Evolutionary conservation across 768 basidiomycete genomes (phyloP), one percentile per base, ranked within the genome.

Genomic region (Suillus weaverae): DNA sequence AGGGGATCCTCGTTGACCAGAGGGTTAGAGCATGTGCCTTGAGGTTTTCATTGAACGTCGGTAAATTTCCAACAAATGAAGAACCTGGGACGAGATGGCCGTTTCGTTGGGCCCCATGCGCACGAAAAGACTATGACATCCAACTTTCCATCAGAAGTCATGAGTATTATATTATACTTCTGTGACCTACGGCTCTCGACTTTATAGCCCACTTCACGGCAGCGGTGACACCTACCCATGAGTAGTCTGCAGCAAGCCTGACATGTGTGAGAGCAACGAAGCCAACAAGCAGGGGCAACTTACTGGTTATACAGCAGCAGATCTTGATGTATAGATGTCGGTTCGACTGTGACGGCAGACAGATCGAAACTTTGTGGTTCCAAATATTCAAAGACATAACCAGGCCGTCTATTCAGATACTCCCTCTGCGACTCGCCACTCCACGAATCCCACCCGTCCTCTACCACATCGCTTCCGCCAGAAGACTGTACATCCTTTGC

Each of bases 251-350:
- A 33, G 30, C 22, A 32, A 62, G n/a, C 6, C 62, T 62, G 32
- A 16, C 14, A n/a, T 3, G 33, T 16, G 0, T 18, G 32, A 18
- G 36, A 11, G 44, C 16, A 26, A 30, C 5, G 48, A 50, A 26
- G 3, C 6, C 13, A 5, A 16, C 48, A 26, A 14, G 5, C 13
- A 26, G n/a, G 5, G 13, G 16, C 30, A 7, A 30, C 62, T 38
- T 62, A 62, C 62, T 55, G 62, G 14, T 62, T 62, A 38, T 62
- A 62, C 18, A 54, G 35, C 6, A 62, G 32, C 5, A 62, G 26
- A 33, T 62, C 35, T n/a, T 62, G 16, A 26, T 35, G 30, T 11
- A 62, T 55, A 14, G 62, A 56, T 33, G 62, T 20, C n/a, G 48
- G 9, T 35, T 38, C 50, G 32, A 54, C n/a, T 22, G 46, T 32